Conservation (phyloP, 2,329 filamentous ascomycete genomes). For the Ophiostoma himal-ulmi region DNA sequence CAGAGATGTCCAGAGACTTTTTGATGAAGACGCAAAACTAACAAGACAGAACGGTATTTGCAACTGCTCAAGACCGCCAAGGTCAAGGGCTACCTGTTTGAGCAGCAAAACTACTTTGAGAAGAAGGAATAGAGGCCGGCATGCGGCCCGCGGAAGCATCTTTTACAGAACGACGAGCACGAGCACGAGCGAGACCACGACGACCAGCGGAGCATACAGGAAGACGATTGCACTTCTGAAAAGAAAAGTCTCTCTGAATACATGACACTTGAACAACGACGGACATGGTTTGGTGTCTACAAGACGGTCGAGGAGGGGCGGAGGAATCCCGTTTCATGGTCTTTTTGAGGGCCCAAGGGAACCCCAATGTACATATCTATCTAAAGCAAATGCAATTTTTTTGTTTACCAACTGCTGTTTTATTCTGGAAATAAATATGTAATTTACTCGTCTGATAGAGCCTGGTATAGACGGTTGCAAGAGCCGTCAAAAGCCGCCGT, state of each 20-base stretch:
- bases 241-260: neutral
- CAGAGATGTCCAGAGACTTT: neutral
- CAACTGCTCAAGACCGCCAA: conserved; percentile 70
- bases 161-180: neutral
- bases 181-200: neutral
- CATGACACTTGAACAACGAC: neutral
- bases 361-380: conserved; percentile 23
- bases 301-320: neutral
- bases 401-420: neutral
- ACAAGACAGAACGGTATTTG: conserved; percentile 63
- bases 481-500: conserved; percentile 8
- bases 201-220: neutral
- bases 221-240: too few relatives aligned
- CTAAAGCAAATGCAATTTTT: conserved; percentile 18
- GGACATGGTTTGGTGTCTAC: neutral
- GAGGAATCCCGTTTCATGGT: neutral
- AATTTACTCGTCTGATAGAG: too few relatives aligned
- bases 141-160: neutral
- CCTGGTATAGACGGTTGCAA: neutral
- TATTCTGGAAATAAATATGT: too few relatives aligned
- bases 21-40: neutral
- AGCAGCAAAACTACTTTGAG: conserved; percentile 69
- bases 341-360: neutral
- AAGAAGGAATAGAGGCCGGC: conserved; percentile 34
- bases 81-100: conserved; percentile 71